These are phyloP conservation scores for Salix suchowensis DNA, from an alignment of 345 rosid species.

Conservation along the genomic window DNA sequence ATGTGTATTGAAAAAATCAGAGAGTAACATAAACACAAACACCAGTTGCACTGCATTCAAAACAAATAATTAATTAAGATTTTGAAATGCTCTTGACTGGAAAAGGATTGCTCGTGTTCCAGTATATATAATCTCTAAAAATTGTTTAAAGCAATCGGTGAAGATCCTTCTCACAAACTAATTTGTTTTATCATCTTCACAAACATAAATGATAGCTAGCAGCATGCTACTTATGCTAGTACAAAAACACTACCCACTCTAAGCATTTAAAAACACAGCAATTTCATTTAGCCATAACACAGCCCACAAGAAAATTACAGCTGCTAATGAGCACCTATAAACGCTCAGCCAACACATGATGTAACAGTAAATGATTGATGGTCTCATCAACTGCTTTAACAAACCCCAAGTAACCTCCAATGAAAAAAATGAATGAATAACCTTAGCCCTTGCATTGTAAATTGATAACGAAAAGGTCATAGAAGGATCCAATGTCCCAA, in stretches of 20 bases:
- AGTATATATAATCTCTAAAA: not conserved
- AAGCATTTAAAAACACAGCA: not conserved
- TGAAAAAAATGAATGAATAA: too few species aligned
- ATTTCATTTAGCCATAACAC: not conserved
- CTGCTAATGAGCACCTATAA: not conserved
- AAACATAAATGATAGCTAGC: not conserved
- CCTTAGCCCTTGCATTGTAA: not conserved
- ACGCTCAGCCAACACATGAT: not conserved
- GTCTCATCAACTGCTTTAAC: not conserved
- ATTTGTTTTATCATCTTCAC: not conserved
- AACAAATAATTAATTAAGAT: not conserved
- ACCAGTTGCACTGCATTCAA: not conserved
- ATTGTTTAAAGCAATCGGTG: not conserved
- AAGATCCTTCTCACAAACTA: not conserved
- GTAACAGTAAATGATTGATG: not conserved
- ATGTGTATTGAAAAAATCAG: not conserved
- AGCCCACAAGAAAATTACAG: not conserved
- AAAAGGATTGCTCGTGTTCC: not conserved
- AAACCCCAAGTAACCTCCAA: not conserved
- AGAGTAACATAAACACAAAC: not conserved
- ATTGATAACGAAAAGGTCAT: not conserved
- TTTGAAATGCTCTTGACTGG: not conserved
- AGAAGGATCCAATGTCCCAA: not conserved
- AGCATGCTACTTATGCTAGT: not conserved
- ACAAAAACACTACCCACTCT: not conserved